phyloP scores from a whole-genome alignment of 768 basidiomycete genomes.

The Lentinus tigrinus region DNA sequence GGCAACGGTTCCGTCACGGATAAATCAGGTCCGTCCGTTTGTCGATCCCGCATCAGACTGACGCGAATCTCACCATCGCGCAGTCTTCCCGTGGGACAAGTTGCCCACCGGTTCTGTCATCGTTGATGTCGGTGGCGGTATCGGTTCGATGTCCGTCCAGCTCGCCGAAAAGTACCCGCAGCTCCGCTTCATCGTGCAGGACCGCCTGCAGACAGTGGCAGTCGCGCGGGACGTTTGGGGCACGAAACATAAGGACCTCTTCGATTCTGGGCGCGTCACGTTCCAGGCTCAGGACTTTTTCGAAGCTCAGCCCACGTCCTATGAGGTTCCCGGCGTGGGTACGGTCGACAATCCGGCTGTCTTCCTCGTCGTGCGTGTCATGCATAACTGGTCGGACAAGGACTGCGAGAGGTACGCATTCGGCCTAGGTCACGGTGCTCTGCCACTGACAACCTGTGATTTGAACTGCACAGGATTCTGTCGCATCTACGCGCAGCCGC shows the following conservation, averaged over 20 bases:
- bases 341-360: slow-evolving; percentile 4
- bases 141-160: slow-evolving; percentile 7
- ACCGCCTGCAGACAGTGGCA: slow-evolving; percentile 15
- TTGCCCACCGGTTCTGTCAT: background rate
- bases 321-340: slow-evolving; percentile 9
- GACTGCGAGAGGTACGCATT: background rate
- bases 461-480: background rate
- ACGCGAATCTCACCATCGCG: slow-evolving; percentile 31
- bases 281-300: slow-evolving; percentile 15
- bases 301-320: slow-evolving; percentile 1
- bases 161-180: slow-evolving; percentile 9
- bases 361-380: slow-evolving; percentile 9
- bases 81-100: slow-evolving; percentile 15
- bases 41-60: background rate
- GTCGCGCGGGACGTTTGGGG: slow-evolving; percentile 34
- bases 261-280: slow-evolving; percentile 9
- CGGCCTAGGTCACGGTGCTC: background rate
- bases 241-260: slow-evolving; percentile 7
- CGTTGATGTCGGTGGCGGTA: slow-evolving; percentile 16
- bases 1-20: slow-evolving; percentile 9
- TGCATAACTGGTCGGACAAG: slow-evolving; percentile 16
- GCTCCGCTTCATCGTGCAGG: slow-evolving; percentile 12
- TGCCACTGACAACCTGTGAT: background rate
- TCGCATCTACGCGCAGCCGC: slow-evolving; percentile 7
- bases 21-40: background rate